Base-by-base conservation (phyloP, 2,329 filamentous ascomycete species). In the Sporothrix brasiliensis region DNA sequence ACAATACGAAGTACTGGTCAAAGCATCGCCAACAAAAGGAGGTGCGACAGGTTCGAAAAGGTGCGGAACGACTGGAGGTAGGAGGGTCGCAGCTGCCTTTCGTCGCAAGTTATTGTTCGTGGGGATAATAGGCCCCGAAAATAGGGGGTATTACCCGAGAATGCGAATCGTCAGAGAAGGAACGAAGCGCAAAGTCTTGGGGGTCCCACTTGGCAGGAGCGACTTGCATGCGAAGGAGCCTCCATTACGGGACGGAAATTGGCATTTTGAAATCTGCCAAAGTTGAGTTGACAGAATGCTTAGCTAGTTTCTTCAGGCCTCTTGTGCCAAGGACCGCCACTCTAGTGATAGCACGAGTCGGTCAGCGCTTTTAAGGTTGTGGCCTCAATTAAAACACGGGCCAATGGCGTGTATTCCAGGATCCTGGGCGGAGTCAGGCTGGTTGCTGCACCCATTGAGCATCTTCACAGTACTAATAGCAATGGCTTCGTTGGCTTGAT, bases 131-230 rank as follows among this genome's bases (percentile, higher is more conserved):
- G n/a, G 21, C 56, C 13, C 34, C 14, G n/a, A 61, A 61, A 61
- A 61, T 61, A 61, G 56, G 56, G 56, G 56, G 56, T 34, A 34
- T n/a, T 30, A 7, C 56, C 56, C 56, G 41, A 60, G 56, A 44
- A 44, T 44, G 56, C 56, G 34, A 13, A 60, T 44, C 56, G n/a
- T 24, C 19, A 24, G 13, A 39, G 56, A 44, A 21, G 7, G 53
- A 56, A 16, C 41, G 30, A 34, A 39, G 39, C 11, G n/a, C 24
- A 30, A 63, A 19, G 60, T 63, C 41, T 47, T 30, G 39, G 60
- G 60, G 60, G 53, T 34, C 53, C 60, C 60, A 63, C 60, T 63
- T 63, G 60, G 44, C 60, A 63, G 60, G 60, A 63, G 60, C 60
- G 60, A 49, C 34, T 7, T 61, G 56, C 54, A 61, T 61, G 56